Evolutionary conservation across 352 stramenopile species (phyloP).

Genomic region (Phytophthora pistaciae): DNA sequence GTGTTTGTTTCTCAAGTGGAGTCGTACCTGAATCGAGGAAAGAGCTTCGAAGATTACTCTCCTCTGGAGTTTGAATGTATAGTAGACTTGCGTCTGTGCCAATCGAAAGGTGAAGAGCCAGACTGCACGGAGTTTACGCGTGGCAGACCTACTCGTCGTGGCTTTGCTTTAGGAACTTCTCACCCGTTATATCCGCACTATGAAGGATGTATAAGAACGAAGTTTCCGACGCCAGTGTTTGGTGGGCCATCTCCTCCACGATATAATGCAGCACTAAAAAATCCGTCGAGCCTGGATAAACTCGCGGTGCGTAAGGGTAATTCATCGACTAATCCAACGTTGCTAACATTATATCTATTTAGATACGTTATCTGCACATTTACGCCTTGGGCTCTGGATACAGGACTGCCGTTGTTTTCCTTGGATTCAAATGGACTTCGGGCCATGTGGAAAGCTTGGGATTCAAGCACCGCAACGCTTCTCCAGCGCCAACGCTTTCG

Average conservation of each 20-base stretch:
- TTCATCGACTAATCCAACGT: too few relatives aligned
- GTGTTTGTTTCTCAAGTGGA: slow-evolving; percentile 1
- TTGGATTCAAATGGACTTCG: background rate
- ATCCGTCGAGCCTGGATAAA: background rate
- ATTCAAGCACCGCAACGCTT: background rate
- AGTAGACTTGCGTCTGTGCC: background rate
- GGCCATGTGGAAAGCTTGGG: background rate
- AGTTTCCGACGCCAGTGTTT: slow-evolving; percentile 1
- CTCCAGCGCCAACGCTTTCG: background rate
- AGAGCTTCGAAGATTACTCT: slow-evolving; percentile 1
- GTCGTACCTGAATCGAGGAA: background rate
- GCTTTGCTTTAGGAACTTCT: background rate
- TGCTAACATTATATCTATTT: background rate
- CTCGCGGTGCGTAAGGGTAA: background rate
- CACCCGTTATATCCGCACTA: slow-evolving; percentile 5
- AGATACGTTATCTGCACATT: background rate
- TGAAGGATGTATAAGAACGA: slow-evolving; percentile 5
- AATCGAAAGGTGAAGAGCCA: background rate
- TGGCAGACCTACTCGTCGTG: background rate
- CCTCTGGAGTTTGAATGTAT: slow-evolving; percentile 10
- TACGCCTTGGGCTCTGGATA: background rate
- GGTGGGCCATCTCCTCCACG: slow-evolving; percentile 1
- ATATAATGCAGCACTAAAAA: background rate
- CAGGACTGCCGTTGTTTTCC: background rate
- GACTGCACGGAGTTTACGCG: background rate